phyloP scores from a whole-genome alignment of 2,329 filamentous ascomycete species.

The Scedosporium dehoogii region DNA sequence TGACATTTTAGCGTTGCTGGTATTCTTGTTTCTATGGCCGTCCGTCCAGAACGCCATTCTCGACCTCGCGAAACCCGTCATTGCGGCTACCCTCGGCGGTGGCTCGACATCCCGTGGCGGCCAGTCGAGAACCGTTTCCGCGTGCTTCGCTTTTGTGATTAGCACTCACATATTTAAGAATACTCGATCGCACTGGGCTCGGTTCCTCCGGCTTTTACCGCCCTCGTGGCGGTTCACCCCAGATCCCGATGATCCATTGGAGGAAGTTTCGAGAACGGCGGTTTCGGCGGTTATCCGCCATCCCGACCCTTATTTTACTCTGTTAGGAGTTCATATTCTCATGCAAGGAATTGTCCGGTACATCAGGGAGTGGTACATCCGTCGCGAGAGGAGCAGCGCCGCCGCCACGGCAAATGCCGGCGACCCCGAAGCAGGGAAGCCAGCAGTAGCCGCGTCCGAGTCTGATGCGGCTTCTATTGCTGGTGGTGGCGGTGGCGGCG shows the following conservation, averaged over 20 bases:
- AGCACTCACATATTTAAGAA: constrained; percentile 42
- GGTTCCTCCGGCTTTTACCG: constrained; percentile 34
- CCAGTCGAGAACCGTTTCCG: constrained; percentile 35
- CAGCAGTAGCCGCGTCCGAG: constrained; percentile 18
- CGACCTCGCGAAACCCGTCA: constrained; percentile 86
- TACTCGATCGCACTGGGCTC: constrained; percentile 38
- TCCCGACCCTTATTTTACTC: constrained; percentile 26
- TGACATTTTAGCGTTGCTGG: constrained; percentile 70
- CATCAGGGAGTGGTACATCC: constrained; percentile 58
- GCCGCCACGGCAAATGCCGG: constrained; percentile 36
- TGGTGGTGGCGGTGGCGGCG: too few species aligned
- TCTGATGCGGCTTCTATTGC: neutral
- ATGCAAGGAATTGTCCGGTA: constrained; percentile 64
- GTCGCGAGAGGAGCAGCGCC: constrained; percentile 40
- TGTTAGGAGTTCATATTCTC: constrained; percentile 64
- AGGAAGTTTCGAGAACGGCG: constrained; percentile 22
- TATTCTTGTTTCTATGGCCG: constrained; percentile 83
- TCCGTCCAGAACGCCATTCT: constrained; percentile 81
- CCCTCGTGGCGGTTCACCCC: constrained; percentile 34
- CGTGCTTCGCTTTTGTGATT: constrained; percentile 60
- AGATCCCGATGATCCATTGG: constrained; percentile 37
- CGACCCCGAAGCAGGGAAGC: constrained; percentile 56
- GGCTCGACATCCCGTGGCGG: constrained; percentile 27
- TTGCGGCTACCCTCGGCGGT: constrained; percentile 81
- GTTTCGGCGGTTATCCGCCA: neutral